phyloP scores from a whole-genome alignment of 495 filamentous ascomycete species.

The Xylaria longipes region DNA sequence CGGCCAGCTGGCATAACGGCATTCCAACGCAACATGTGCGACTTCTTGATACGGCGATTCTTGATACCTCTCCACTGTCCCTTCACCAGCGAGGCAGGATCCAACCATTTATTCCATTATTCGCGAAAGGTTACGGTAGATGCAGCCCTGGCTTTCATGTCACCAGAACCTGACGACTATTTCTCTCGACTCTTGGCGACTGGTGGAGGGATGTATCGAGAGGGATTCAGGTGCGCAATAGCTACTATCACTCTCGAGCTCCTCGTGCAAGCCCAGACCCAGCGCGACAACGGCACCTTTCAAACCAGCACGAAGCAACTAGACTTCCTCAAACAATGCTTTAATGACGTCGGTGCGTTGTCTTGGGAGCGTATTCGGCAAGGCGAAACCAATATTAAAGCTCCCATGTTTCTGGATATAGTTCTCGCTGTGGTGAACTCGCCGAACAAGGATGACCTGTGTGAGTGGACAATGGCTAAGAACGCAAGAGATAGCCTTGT shows the following conservation, averaged over 20 bases:
- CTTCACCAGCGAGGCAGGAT: conserved; percentile 56
- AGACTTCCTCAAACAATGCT: conserved; percentile 44
- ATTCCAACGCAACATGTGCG: conserved; percentile 44
- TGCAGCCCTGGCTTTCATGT: conserved; percentile 56
- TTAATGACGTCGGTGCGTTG: conserved; percentile 43
- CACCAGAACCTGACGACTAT: conserved; percentile 46
- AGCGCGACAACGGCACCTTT: conserved; percentile 39
- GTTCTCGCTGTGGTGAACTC: conserved; percentile 50
- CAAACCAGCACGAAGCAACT: conserved; percentile 31
- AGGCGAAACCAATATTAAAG: conserved; percentile 61
- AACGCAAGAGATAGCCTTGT: conserved; percentile 40
- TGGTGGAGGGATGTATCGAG: conserved; percentile 58
- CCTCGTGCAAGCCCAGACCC: conserved; percentile 40
- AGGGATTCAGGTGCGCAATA: conserved; percentile 46
- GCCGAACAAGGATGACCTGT: conserved; percentile 33
- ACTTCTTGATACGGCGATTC: conserved; percentile 58
- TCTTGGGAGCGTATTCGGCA: conserved; percentile 48
- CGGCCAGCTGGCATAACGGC: conserved; percentile 30
- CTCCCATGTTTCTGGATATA: conserved; percentile 54
- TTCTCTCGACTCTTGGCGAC: conserved; percentile 50
- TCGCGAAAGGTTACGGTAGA: conserved; percentile 63
- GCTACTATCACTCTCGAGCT: conserved; percentile 50
- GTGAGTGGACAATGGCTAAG: conserved; percentile 33
- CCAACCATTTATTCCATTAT: conserved; percentile 60
- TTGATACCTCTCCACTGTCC: conserved; percentile 60